These are phyloP conservation scores for Megacollybia marginata DNA, from an alignment of 768 basidiomycete species.

Conservation along the genomic window DNA sequence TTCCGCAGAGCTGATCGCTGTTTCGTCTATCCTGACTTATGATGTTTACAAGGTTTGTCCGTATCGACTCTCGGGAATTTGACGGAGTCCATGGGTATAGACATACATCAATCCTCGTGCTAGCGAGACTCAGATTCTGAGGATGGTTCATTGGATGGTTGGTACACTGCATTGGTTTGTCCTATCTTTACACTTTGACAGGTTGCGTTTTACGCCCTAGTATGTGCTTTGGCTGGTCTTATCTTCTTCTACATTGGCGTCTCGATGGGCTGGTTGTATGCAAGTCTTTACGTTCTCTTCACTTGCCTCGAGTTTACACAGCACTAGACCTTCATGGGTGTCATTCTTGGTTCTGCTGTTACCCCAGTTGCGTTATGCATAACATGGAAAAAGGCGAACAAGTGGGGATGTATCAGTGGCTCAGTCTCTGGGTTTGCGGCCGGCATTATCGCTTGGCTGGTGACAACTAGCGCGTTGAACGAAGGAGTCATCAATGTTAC, in stretches of 20 bases:
- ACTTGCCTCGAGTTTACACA: neutral
- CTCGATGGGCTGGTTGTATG: conserved; percentile 91
- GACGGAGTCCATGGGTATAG: conserved; percentile 19
- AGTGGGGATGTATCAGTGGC: conserved; percentile 75
- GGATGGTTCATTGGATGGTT: conserved; percentile 62
- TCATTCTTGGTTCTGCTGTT: conserved; percentile 78
- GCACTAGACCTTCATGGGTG: conserved; percentile 77
- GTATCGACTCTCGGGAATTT: neutral
- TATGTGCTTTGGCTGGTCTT: conserved; percentile 77
- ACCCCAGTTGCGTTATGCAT: conserved; percentile 82
- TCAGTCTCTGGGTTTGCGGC: conserved; percentile 59
- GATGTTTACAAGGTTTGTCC: conserved; percentile 68
- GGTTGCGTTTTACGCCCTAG: conserved; percentile 64
- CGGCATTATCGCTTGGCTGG: conserved; percentile 81
- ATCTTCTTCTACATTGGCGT: conserved; percentile 90
- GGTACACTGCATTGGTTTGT: conserved; percentile 5
- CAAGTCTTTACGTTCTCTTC: conserved; percentile 25
- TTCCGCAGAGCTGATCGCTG: conserved; percentile 87
- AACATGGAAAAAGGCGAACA: conserved; percentile 82
- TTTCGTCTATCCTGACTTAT: conserved; percentile 76
- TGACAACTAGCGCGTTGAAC: conserved; percentile 68
- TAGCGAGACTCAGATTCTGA: conserved; percentile 64
- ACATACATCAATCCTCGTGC: conserved; percentile 79
- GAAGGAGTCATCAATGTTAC: conserved; percentile 62
- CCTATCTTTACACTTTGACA: conserved; percentile 12